These are phyloP conservation scores for Escovopsis sp. DNA, from an alignment of 2,329 filamentous ascomycete genomes.

Conservation along the genomic window DNA sequence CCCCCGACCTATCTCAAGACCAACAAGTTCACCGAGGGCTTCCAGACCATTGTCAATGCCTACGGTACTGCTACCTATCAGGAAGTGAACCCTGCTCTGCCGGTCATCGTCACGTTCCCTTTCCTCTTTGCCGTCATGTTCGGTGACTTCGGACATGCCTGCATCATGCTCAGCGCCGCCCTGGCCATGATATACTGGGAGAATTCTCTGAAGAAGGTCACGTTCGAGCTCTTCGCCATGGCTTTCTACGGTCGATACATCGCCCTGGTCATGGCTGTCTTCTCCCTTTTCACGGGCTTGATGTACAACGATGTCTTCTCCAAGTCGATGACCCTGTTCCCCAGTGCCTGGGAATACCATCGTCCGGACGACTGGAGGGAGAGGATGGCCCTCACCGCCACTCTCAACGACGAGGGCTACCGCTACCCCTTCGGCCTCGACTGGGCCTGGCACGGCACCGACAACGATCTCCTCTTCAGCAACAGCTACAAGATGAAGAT, in stretches of 20 bases:
- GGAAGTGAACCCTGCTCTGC: slow-evolving; percentile 90
- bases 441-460: slow-evolving; percentile 90
- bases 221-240: slow-evolving; percentile 92
- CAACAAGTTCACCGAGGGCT: slow-evolving; percentile 95
- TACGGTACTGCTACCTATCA: slow-evolving; percentile 96
- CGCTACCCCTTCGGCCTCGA: slow-evolving; percentile 93
- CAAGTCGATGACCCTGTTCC: slow-evolving; percentile 76
- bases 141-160: slow-evolving; percentile 87
- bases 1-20: slow-evolving; percentile 95
- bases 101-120: slow-evolving; percentile 95
- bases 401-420: slow-evolving; percentile 54
- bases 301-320: slow-evolving; percentile 98
- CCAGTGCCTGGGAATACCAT: slow-evolving; percentile 75
- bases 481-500: slow-evolving; percentile 99
- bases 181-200: slow-evolving; percentile 95
- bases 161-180: slow-evolving; percentile 75
- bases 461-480: slow-evolving; percentile 87
- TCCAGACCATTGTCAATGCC: slow-evolving; percentile 97
- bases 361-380: slow-evolving; percentile 52
- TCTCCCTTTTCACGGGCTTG: slow-evolving; percentile 91
- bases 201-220: slow-evolving; percentile 80
- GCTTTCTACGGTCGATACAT: slow-evolving; percentile 98
- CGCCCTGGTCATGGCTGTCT: slow-evolving; percentile 93
- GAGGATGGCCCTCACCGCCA: slow-evolving; percentile 49
- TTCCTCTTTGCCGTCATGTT: slow-evolving; percentile 99